Evolutionary conservation across 805 yeast genomes (phyloP), one percentile per base, ranked within the genome.

Genomic region (Scheffersomyces ergatensis): DNA sequence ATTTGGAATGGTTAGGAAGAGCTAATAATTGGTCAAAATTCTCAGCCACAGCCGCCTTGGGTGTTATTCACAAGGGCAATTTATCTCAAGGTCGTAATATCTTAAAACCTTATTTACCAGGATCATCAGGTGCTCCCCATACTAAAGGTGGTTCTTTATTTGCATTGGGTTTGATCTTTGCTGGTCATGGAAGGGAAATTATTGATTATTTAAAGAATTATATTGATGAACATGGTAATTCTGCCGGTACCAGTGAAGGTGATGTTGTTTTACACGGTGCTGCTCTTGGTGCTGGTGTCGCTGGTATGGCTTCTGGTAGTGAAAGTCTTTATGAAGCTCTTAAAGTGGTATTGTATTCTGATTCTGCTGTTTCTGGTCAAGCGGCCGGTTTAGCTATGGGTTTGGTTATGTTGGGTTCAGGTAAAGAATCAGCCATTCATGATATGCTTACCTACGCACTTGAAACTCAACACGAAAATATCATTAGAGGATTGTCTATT

Each of bases 11-110:
- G 97, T 74, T 93, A 50, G 95, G 95, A 33, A 88, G 89, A 65
- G 97, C 99, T n/a, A 83, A 92, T 35, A 89, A 92, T 64, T 93
- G 99, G 99, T 89, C 97, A 5, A 93, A 92, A 60, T 93, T 93
- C 62, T 82, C 96, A 0, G 97, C 98, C 2, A 92, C 98, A 12
- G 98, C 98, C 7, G 97, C 98, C 12, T 71, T 93, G 46, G 99
- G 99, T 59, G 98, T 92, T 23, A 90, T 93, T 51, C 98, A 93
- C 62, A 86, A 85, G 57, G 98, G 99, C 39, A 92, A 92, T 62
- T 74, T 93, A 43, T 78, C 95, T 0, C 96, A 89, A 59, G 99
- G 98, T 39, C 82, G 82, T 58, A 78, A 83, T 48, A 80, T 92
- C 37, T 76, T 93, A 59, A 83, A 84, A 50, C 98, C 98, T 16